Evolutionary conservation across 2,329 filamentous ascomycete genomes (phyloP).

Genomic region (Remersonia thermophila): DNA sequence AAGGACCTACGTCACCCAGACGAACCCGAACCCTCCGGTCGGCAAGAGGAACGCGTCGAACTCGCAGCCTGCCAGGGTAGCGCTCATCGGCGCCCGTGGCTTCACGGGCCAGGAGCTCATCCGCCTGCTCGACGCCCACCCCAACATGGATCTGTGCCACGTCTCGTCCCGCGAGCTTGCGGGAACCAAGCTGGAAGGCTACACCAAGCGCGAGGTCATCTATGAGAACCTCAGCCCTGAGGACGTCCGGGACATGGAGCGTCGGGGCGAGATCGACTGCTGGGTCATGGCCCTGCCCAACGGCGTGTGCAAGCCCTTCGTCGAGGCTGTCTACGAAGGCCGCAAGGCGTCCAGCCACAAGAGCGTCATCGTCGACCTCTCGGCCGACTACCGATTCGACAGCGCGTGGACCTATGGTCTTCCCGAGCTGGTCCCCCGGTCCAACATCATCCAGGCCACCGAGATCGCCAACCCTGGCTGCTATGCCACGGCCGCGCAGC

Average conservation of each 20-base stretch:
- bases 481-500: slow-evolving; percentile 85
- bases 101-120: slow-evolving; percentile 91
- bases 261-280: slow-evolving; percentile 75
- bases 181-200: slow-evolving; percentile 77
- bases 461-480: slow-evolving; percentile 90
- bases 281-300: slow-evolving; percentile 98
- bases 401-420: slow-evolving; percentile 78
- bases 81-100: slow-evolving; percentile 80
- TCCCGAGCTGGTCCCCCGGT: slow-evolving; percentile 69
- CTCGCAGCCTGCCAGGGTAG: slow-evolving; percentile 63
- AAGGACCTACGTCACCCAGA: slow-evolving; percentile 49
- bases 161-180: slow-evolving; percentile 88
- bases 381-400: slow-evolving; percentile 93
- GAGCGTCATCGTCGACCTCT: slow-evolving; percentile 81
- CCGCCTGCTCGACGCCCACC: slow-evolving; percentile 74
- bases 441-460: slow-evolving; percentile 62
- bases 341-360: slow-evolving; percentile 40
- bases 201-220: slow-evolving; percentile 79
- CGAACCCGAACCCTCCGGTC: slow-evolving; percentile 81
- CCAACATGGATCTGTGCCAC: slow-evolving; percentile 77
- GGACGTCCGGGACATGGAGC: slow-evolving; percentile 74
- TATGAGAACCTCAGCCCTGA: slow-evolving; percentile 86
- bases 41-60: slow-evolving; percentile 82
- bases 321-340: slow-evolving; percentile 71
- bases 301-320: slow-evolving; percentile 84